Evolutionary conservation across 2,329 filamentous ascomycete genomes (phyloP).

Genomic region (Hypoxylon sp.): DNA sequence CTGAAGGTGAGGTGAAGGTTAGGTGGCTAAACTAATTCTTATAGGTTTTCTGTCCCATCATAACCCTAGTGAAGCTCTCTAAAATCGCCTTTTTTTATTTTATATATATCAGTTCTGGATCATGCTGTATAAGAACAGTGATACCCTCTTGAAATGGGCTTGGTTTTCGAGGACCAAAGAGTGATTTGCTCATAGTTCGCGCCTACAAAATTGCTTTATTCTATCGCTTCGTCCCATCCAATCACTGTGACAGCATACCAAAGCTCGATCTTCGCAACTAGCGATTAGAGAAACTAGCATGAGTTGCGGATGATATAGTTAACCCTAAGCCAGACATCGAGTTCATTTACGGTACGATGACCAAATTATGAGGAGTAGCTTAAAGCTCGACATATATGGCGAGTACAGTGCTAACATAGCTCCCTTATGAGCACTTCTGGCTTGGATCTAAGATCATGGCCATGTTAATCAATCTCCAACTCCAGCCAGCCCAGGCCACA

Average conservation of each 20-base stretch:
- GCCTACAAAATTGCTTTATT: not conserved
- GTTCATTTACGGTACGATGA: not conserved
- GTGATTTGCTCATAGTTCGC: not conserved
- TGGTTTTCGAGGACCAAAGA: not conserved
- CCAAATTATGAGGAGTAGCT: not conserved
- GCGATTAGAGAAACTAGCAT: not conserved
- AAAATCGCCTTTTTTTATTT: no score
- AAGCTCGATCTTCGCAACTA: not conserved
- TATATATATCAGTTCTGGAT: no score
- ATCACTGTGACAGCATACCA: not conserved
- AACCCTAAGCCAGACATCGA: not conserved
- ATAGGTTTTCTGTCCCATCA: not conserved
- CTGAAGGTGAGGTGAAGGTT: not conserved
- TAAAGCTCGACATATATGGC: not conserved
- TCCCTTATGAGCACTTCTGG: not conserved
- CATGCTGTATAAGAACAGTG: not conserved
- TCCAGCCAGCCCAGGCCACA: not conserved
- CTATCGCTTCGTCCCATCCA: not conserved
- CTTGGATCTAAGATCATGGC: not conserved
- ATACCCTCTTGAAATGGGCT: not conserved
- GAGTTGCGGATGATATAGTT: not conserved
- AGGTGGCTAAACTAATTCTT: not conserved
- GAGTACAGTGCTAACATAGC: not conserved
- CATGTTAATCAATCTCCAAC: not conserved
- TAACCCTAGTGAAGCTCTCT: not conserved